Conservation (phyloP, 768 basidiomycete species). For the Hericium alpestre region DNA sequence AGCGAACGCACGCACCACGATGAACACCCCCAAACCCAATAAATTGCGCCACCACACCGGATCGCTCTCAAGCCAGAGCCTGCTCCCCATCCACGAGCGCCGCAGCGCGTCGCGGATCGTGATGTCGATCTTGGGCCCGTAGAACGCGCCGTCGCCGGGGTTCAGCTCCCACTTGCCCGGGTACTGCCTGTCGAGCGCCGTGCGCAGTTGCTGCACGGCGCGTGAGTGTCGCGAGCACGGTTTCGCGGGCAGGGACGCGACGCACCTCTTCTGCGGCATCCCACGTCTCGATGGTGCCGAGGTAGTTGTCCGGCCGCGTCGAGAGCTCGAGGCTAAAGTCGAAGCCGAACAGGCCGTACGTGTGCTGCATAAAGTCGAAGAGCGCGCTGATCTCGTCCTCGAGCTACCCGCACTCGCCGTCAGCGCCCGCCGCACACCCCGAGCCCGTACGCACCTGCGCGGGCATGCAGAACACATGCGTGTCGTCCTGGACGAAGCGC, state of each 20-base stretch:
- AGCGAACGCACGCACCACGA: slow-evolving; percentile 36
- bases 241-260: background rate
- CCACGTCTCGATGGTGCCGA: slow-evolving; percentile 88
- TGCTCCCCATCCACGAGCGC: slow-evolving; percentile 40
- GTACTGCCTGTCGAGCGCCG: slow-evolving; percentile 75
- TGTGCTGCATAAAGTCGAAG: slow-evolving; percentile 91
- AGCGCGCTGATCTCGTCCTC: slow-evolving; percentile 75
- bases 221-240: background rate
- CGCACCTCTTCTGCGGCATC: slow-evolving; percentile 73
- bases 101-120: slow-evolving; percentile 76
- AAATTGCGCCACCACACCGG: slow-evolving; percentile 76
- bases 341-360: slow-evolving; percentile 92
- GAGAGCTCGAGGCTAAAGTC: slow-evolving; percentile 90
- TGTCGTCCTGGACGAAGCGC: slow-evolving; percentile 95
- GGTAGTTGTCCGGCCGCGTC: slow-evolving; percentile 89
- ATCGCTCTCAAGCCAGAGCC: slow-evolving; percentile 56
- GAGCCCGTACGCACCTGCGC: slow-evolving; percentile 46
- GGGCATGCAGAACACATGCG: slow-evolving; percentile 97
- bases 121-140: slow-evolving; percentile 99
- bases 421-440: background rate
- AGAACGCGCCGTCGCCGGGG: slow-evolving; percentile 97
- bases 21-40: slow-evolving; percentile 57
- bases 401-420: slow-evolving; percentile 37
- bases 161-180: slow-evolving; percentile 88
- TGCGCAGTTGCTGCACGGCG: slow-evolving; percentile 61